Conservation (phyloP, 1,284 basidiomycete species). For the Meira nashicola region DNA sequence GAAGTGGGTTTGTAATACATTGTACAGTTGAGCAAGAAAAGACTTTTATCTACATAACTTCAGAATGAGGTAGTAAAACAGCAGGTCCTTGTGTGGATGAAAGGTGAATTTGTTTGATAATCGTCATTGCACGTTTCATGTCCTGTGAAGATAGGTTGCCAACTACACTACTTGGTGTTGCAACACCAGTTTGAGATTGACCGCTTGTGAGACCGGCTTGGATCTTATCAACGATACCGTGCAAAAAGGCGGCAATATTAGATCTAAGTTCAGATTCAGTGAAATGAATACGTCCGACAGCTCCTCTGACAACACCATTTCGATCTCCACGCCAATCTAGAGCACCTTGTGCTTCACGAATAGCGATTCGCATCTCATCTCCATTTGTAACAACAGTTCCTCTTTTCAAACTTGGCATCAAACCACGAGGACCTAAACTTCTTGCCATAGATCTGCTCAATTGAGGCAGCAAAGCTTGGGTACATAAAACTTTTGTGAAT, state of each 20-base stretch:
- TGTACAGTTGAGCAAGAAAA: background rate
- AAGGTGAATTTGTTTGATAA: slow-evolving; percentile 63
- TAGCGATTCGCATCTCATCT: slow-evolving; percentile 59
- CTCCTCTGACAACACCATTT: slow-evolving; percentile 73
- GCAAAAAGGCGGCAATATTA: slow-evolving; percentile 74
- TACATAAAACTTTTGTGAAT: slow-evolving; percentile 72
- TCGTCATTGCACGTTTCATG: slow-evolving; percentile 23
- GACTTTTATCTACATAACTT: slow-evolving; percentile 19
- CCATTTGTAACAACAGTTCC: slow-evolving; percentile 80
- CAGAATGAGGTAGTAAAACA: slow-evolving; percentile 60
- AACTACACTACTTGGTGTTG: background rate
- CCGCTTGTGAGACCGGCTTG: background rate
- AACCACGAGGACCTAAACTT: slow-evolving; percentile 81
- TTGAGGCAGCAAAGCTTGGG: slow-evolving; percentile 69
- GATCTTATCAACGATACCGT: slow-evolving; percentile 59
- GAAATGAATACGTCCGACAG: slow-evolving; percentile 61
- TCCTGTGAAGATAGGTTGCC: background rate
- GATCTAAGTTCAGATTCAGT: slow-evolving; percentile 68
- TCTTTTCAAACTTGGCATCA: slow-evolving; percentile 90
- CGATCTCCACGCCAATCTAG: slow-evolving; percentile 92
- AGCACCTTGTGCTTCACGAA: slow-evolving; percentile 72
- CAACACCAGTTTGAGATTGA: background rate
- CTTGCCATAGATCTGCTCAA: slow-evolving; percentile 71
- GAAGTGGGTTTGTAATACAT: background rate
- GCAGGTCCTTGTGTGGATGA: slow-evolving; percentile 81